phyloP scores from a whole-genome alignment of 2,329 filamentous ascomycete genomes.

The Metarhizium anisopliae region DNA sequence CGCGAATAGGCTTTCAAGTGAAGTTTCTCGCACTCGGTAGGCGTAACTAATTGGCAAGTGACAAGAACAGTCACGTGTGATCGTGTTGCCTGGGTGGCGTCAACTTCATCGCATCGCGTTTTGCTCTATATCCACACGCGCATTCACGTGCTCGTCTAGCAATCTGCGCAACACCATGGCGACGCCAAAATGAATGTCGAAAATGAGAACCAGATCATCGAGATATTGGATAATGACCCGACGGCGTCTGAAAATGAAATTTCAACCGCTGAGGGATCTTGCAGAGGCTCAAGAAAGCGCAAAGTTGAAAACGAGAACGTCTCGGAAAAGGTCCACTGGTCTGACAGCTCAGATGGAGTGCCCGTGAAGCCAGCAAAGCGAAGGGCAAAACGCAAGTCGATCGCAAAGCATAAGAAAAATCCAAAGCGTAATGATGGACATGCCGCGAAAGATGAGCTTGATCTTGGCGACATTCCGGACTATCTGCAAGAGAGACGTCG shows the following conservation, averaged over 20 bases:
- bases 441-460: constrained; percentile 33
- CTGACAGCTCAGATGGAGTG: constrained; percentile 49
- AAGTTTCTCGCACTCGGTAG: no score
- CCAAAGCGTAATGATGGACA: constrained; percentile 22
- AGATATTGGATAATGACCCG: constrained; percentile 17
- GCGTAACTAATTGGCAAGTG: no score
- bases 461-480: constrained; percentile 56
- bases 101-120: not conserved
- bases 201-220: constrained; percentile 11
- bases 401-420: constrained; percentile 14
- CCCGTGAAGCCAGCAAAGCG: constrained; percentile 45
- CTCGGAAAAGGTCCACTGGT: constrained; percentile 41
- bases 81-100: not conserved
- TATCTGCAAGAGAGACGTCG: constrained; percentile 62
- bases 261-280: constrained; percentile 1
- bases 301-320: constrained; percentile 25
- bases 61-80: not conserved
- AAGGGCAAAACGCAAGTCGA: constrained; percentile 20
- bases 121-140: not conserved
- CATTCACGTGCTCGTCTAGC: not conserved
- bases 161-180: constrained; percentile 1
- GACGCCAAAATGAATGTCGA: constrained; percentile 4
- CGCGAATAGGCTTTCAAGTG: no score
- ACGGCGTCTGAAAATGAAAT: constrained; percentile 13
- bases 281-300: constrained; percentile 21